Percentiles rank a stretch among this genome's conserved stretches.
Conservation (phyloP, 2,329 filamentous ascomycete species). For the Colletotrichum lini region DNA sequence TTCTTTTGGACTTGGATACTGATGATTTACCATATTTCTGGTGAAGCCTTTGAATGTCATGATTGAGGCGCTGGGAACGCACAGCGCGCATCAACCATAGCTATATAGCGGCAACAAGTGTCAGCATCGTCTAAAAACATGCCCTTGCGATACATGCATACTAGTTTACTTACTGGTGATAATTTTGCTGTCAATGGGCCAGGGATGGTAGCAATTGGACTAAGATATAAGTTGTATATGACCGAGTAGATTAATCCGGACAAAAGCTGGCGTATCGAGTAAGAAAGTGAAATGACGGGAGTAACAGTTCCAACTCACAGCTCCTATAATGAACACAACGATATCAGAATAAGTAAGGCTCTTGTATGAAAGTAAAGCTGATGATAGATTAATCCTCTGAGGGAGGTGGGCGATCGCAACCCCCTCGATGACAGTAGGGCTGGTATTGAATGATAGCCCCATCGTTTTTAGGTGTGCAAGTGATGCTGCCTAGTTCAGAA, state of each 20-base stretch:
- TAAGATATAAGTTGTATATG: neutral
- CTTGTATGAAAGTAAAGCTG: neutral
- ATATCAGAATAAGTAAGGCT: neutral
- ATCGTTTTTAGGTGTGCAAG: neutral
- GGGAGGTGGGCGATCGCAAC: no score
- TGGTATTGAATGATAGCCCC: neutral
- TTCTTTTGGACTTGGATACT: neutral
- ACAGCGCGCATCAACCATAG: conserved; percentile 21
- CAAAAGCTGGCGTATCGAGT: neutral
- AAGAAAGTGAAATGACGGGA: neutral
- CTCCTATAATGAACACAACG: neutral
- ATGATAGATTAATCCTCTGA: neutral
- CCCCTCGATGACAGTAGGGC: neutral
- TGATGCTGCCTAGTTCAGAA: neutral
- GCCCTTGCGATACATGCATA: neutral
- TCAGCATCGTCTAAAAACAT: neutral
- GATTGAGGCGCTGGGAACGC: neutral
- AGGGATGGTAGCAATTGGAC: conserved; percentile 1
- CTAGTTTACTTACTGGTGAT: neutral
- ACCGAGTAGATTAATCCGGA: conserved; percentile 7
- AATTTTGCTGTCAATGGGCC: conserved; percentile 11
- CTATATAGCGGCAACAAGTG: neutral
- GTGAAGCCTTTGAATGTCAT: conserved; percentile 4
- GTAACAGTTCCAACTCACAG: neutral
- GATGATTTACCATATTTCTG: neutral